Base-by-base conservation (phyloP, 2,329 filamentous ascomycete species). In the Neopestalotiopsis sp. region DNA sequence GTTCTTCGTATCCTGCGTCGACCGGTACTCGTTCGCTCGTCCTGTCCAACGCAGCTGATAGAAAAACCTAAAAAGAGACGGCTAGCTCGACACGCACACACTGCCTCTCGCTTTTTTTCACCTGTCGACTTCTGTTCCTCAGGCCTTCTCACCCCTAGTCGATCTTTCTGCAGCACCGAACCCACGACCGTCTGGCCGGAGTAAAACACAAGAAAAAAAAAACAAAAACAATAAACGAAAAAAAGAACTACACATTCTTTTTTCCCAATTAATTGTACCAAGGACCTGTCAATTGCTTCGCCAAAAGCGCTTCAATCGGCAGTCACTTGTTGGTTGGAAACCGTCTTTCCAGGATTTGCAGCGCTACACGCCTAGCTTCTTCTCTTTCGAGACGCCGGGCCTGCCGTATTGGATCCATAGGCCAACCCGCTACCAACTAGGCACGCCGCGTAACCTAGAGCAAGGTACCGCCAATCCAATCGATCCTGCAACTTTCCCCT, bases 11-110 rank as follows among this genome's bases (percentile, higher is more conserved):
- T 42, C 49, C 64, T 42, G 64, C 49, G 45, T 57, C 56, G 67
- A 56, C 63, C 63, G 63, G 57, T 66, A 69, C 63, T 62, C 67
- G 28, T 66, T 69, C 63, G 67, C 56, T 69, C 68, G 59, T 38
- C 65, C 58, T 42, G 65, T 67, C 34, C 49, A 63, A 38, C 65
- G 58, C 65, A 64, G 57, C 64, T 56, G 40, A 62, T 62, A 62
- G 17, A 56, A 56, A 62, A 62, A 62, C 59, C 30, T 49, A 57
- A 66, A 28, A 58, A 56, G 24, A 57, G 62, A 65, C 62, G 40
- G 62, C 62, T 42, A 65, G n/a, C 60, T 30, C 57, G 24, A 49
- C 42, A 34, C 42, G 30, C 42, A 24, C 34, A 28, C 14, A 20
- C 63, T 28, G 45, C 45, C 63, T 57, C 24, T 66, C 32, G 20